Evolutionary conservation across 2,329 filamentous ascomycete species (phyloP).

Genomic region (Aquanectria penicillioides): DNA sequence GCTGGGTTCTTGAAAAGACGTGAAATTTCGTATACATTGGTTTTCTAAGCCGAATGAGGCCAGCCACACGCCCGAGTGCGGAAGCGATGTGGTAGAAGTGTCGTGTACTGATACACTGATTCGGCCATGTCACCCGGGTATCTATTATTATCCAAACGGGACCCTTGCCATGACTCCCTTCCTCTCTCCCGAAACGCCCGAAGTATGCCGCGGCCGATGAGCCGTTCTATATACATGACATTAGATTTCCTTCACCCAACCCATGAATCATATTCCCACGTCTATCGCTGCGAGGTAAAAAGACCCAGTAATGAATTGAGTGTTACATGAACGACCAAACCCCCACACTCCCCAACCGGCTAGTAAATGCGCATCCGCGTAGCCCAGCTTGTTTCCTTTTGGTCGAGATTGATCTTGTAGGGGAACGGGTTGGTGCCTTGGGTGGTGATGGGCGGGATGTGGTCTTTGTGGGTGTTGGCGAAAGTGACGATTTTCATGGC

Average conservation of each 20-base stretch:
- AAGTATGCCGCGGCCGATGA: constrained; percentile 11
- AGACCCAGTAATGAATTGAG: too few relatives aligned
- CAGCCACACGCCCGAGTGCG: too few relatives aligned
- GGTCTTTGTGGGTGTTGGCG: constrained; percentile 89
- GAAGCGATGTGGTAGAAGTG: too few relatives aligned
- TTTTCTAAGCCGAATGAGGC: background rate
- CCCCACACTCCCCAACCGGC: background rate
- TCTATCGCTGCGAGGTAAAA: too few relatives aligned
- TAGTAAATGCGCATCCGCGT: constrained; percentile 81
- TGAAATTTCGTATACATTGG: background rate
- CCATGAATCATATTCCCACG: too few relatives aligned
- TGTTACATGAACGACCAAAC: background rate
- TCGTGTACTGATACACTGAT: background rate
- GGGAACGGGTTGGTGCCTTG: constrained; percentile 95
- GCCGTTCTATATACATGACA: too few relatives aligned
- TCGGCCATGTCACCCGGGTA: constrained; percentile 33
- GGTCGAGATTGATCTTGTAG: constrained; percentile 91
- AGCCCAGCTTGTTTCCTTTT: constrained; percentile 80
- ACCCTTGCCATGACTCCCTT: constrained; percentile 17
- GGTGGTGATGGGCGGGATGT: constrained; percentile 96
- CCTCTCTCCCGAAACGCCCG: constrained; percentile 32
- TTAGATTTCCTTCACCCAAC: too few relatives aligned
- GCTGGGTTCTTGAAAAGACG: too few relatives aligned
- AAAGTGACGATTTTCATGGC: constrained; percentile 90
- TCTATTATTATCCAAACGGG: constrained; percentile 30